Percentiles rank a stretch among this genome's conserved stretches.
Conservation (phyloP, 176 grass and related monocot genomes). For the Avena sativa region DNA sequence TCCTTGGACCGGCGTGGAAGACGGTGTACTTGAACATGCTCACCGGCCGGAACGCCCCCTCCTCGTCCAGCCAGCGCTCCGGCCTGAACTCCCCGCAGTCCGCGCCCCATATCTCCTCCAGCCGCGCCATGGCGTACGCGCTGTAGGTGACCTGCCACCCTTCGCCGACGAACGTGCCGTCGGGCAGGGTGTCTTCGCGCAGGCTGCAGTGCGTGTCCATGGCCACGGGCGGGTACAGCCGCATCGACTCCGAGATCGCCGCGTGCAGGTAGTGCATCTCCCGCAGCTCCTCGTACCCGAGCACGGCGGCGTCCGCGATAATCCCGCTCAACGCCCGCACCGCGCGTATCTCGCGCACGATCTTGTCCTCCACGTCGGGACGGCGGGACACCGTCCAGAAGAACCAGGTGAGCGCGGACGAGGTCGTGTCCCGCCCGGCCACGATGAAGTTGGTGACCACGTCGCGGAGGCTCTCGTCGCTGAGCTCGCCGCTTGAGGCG, state of each 20-base stretch:
- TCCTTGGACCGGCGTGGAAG: too few species aligned
- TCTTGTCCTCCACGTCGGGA: constrained; percentile 53
- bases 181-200: constrained; percentile 56
- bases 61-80: constrained; percentile 64
- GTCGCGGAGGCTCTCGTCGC: constrained; percentile 58
- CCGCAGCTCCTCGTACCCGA: constrained; percentile 62
- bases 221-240: constrained; percentile 71
- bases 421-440: constrained; percentile 72
- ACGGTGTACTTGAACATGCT: constrained; percentile 59
- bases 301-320: background rate
- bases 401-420: constrained; percentile 77
- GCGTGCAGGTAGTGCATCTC: constrained; percentile 89
- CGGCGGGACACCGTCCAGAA: constrained; percentile 63
- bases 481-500: constrained; percentile 37
- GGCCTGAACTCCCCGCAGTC: constrained; percentile 60
- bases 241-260: constrained; percentile 76
- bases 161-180: constrained; percentile 55
- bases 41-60: constrained; percentile 57
- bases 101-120: constrained; percentile 54
- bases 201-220: constrained; percentile 47
- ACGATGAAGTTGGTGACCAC: constrained; percentile 69
- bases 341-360: background rate
- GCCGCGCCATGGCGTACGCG: constrained; percentile 52
- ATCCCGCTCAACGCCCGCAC: background rate
- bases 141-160: constrained; percentile 54